A percentile compares a stretch with the other conserved stretches of the same genome.
Conservation (phyloP, 2,329 filamentous ascomycete species). For the Tolypocladium endophyticum region DNA sequence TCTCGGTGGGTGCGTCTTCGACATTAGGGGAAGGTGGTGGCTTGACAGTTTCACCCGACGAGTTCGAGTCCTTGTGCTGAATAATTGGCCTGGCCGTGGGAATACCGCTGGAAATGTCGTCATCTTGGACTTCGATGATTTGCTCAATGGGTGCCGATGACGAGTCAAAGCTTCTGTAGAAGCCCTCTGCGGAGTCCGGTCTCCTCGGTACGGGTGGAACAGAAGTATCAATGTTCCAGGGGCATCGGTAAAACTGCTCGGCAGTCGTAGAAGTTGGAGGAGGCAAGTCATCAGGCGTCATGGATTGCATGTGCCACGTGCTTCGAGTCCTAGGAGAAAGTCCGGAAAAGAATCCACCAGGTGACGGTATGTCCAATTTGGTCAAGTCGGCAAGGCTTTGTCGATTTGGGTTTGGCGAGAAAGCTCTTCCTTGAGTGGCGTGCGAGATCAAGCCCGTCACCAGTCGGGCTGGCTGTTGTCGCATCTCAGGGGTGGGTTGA, state of each 20-base stretch:
- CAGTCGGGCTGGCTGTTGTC: slow-evolving; percentile 38
- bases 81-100: slow-evolving; percentile 50
- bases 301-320: slow-evolving; percentile 64
- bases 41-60: slow-evolving; percentile 18
- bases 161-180: slow-evolving; percentile 25
- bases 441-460: slow-evolving; percentile 29
- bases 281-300: slow-evolving; percentile 39
- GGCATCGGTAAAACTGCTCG: slow-evolving; percentile 79
- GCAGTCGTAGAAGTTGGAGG: slow-evolving; percentile 83
- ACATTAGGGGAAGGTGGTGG: slow-evolving; percentile 30
- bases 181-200: slow-evolving; percentile 27
- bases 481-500: slow-evolving; percentile 29
- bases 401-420: slow-evolving; percentile 22
- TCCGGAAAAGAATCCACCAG: slow-evolving; percentile 82
- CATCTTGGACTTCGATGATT: slow-evolving; percentile 44
- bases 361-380: slow-evolving; percentile 79
- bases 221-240: slow-evolving; percentile 51
- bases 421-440: slow-evolving; percentile 8
- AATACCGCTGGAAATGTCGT: slow-evolving; percentile 46
- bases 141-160: slow-evolving; percentile 50
- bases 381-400: slow-evolving; percentile 64
- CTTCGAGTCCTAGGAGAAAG: slow-evolving; percentile 65
- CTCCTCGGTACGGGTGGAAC: slow-evolving; percentile 23
- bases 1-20: slow-evolving; percentile 53
- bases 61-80: slow-evolving; percentile 18